Percentiles rank a stretch among this genome's conserved stretches.
These are phyloP conservation scores for Gentiana dahurica DNA, from an alignment of 257 asterid species.

Conservation along the genomic window DNA sequence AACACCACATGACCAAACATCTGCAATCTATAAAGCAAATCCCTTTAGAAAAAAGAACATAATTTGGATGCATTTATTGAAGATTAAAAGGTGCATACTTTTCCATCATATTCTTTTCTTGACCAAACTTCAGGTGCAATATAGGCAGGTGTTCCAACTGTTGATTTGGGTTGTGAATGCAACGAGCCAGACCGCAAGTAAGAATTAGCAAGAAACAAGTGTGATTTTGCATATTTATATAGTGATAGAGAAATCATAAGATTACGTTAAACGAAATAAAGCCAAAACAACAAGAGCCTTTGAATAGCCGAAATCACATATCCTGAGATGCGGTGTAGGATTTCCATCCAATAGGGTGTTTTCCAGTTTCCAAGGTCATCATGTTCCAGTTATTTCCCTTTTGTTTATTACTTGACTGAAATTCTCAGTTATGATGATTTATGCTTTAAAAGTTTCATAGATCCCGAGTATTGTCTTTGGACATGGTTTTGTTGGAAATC, in stretches of 20 bases:
- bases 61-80: neutral
- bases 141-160: conserved; percentile 97
- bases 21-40: conserved; percentile 54
- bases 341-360: conserved; percentile 91
- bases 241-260: neutral
- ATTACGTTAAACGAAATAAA: too few species aligned
- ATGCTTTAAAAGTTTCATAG: too few species aligned
- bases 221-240: neutral
- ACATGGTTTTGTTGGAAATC: too few species aligned
- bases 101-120: conserved; percentile 92
- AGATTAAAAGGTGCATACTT: conserved; percentile 26
- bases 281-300: conserved; percentile 33
- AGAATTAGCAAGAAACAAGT: conserved; percentile 3
- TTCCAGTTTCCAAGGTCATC: conserved; percentile 44
- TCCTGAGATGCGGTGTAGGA: conserved; percentile 82
- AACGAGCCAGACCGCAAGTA: conserved; percentile 64
- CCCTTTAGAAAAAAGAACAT: conserved; percentile 1
- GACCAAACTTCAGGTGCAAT: conserved; percentile 94
- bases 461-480: too few species aligned
- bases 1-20: conserved; percentile 98
- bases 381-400: too few species aligned
- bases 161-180: conserved; percentile 93
- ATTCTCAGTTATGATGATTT: too few species aligned
- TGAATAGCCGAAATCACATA: conserved; percentile 95
- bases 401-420: too few species aligned